Percentiles rank a stretch among this genome's conserved stretches.
phyloP scores from a whole-genome alignment of 495 filamentous ascomycete genomes.

The Podospora appendiculata region DNA sequence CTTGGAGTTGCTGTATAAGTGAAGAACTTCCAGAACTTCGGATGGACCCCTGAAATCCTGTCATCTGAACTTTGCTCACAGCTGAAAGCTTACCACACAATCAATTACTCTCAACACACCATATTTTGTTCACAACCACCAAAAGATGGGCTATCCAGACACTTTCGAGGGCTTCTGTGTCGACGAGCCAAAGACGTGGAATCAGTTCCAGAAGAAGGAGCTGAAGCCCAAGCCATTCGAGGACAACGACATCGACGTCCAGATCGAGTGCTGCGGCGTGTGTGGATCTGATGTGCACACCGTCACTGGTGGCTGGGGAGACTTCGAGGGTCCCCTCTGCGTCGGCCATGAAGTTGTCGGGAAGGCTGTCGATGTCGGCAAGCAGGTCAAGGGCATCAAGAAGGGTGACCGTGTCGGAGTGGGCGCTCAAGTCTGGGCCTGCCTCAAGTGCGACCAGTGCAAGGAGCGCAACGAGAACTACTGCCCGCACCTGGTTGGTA shows the following conservation, averaged over 20 bases:
- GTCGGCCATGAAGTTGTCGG: conserved; percentile 75
- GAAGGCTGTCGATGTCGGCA: conserved; percentile 60
- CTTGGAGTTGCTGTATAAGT: no score
- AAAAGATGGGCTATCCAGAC: conserved; percentile 68
- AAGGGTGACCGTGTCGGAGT: conserved; percentile 73
- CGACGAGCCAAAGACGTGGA: conserved; percentile 22
- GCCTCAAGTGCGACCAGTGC: conserved; percentile 47
- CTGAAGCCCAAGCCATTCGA: conserved; percentile 74
- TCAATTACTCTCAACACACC: background rate
- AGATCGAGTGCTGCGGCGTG: conserved; percentile 58
- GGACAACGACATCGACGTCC: conserved; percentile 66
- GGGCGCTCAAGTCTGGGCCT: conserved; percentile 68
- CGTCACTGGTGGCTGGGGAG: conserved; percentile 70
- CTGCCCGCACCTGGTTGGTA: conserved; percentile 52
- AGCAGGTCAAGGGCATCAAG: conserved; percentile 40
- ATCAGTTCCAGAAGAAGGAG: conserved; percentile 30
- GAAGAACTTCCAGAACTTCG: no score
- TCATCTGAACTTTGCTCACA: background rate
- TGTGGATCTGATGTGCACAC: conserved; percentile 77
- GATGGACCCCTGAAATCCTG: no score
- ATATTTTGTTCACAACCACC: background rate
- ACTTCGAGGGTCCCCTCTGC: conserved; percentile 55
- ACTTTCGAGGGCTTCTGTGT: conserved; percentile 60
- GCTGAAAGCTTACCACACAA: background rate
- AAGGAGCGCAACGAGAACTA: conserved; percentile 64